Base-by-base conservation (phyloP, 2,329 filamentous ascomycete species). In the Ophiostoma tasmaniense region DNA sequence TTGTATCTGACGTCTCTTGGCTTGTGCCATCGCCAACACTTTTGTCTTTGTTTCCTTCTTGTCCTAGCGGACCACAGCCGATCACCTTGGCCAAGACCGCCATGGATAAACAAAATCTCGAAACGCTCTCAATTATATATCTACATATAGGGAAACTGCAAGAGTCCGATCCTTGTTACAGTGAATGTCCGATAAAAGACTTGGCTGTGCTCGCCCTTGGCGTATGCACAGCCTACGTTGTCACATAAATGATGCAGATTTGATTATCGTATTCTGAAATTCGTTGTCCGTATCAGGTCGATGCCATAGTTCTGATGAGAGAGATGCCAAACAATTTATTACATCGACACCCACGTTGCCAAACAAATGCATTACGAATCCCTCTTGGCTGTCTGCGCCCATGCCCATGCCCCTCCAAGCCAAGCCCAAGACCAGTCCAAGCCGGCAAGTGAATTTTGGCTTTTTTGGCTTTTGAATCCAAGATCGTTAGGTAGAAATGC, bases 221-320 rank as follows among this genome's bases (percentile, higher is more conserved):
- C 61, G 33, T 33, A 25, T 64, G 61, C 61, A 64, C 61, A 64
- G 61, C 61, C 61, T 64, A 64, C 61, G 11, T 22, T 39, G 61
- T 62, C 59, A 62, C 59, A 62, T 62, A 33, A 20, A 33, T 37
- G 61, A 64, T 64, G 61, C 61, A 37, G 30, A 39, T 64, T 37
- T 37, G 59, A 62, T 62, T 62, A 35, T 64, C 33, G 30, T 37
- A 22, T 37, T 37, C 11, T 64, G 55, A 61, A 30, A 61, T 61
- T 10, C 50, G 22, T 25, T 10, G n/a, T 55, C 50, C 3, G 3
- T 22, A 55, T 30, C 22, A 25, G 25, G 55, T 6, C 25, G 11
- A 30, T 30, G 45, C 20, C 37, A 39, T 14, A 33, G 33, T 8
- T 6, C 33, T 33, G 33, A 2, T 4, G 1, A 33, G 33, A 33